Percentiles rank a stretch among this genome's conserved stretches.
Conservation (phyloP, 106 monocot genomes). For the Acorus gramineus region DNA sequence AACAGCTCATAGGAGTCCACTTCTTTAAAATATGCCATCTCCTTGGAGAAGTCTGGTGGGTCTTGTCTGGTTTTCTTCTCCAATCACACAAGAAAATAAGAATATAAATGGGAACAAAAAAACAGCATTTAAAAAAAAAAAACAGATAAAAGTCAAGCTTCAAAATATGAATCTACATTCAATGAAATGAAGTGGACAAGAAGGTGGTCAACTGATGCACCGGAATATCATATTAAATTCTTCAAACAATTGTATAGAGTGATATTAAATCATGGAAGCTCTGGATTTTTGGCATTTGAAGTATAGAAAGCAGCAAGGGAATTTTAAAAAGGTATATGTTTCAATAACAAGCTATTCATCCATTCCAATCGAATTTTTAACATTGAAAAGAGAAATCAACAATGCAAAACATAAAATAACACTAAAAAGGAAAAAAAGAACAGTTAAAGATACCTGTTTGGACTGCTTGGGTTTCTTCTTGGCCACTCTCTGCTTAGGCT, state of each 20-base stretch:
- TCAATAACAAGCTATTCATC: no score
- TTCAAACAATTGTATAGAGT: no score
- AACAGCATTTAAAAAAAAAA: neutral
- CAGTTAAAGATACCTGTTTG: constrained; percentile 11
- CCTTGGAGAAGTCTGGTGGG: constrained; percentile 52
- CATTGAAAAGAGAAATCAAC: neutral
- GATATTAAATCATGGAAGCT: no score
- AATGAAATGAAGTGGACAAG: no score
- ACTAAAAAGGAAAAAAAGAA: neutral
- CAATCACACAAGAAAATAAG: no score
- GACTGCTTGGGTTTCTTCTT: constrained; percentile 38
- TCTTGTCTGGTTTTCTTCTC: constrained; percentile 40
- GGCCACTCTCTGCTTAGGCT: constrained; percentile 32
- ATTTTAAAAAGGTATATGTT: no score
- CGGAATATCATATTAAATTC: no score
- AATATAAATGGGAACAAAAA: neutral
- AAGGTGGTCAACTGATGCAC: no score
- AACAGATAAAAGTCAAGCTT: neutral
- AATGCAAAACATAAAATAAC: neutral
- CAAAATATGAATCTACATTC: no score
- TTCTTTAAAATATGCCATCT: constrained; percentile 82
- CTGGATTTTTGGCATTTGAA: no score
- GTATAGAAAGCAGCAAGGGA: no score
- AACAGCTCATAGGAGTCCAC: constrained; percentile 79
- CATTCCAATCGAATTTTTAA: neutral